These are phyloP conservation scores for Articulospora tetracladia DNA, from an alignment of 495 filamentous ascomycete genomes.

Conservation along the genomic window DNA sequence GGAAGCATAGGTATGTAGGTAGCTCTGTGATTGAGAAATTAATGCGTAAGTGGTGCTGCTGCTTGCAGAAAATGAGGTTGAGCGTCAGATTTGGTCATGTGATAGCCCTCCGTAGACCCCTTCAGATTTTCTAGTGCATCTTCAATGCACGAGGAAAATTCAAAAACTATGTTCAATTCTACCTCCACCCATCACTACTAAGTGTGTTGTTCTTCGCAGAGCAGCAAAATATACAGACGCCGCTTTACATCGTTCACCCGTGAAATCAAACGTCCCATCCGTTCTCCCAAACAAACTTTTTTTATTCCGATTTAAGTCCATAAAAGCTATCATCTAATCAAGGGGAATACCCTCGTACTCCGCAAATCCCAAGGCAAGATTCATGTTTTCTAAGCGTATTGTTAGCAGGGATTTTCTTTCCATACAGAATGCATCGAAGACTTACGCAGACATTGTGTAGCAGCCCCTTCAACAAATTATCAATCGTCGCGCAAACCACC, in stretches of 20 bases:
- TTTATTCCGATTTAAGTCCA: neutral
- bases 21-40: too few species aligned
- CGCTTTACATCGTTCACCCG: neutral
- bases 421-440: constrained; percentile 20
- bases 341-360: constrained; percentile 91
- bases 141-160: neutral
- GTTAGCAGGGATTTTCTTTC: constrained; percentile 19
- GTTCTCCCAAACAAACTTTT: neutral
- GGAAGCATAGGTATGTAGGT: neutral
- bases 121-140: too few species aligned
- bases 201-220: neutral
- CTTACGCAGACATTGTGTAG: constrained; percentile 91
- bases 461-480: constrained; percentile 94
- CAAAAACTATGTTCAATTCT: neutral
- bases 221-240: neutral
- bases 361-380: constrained; percentile 85
- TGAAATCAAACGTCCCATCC: neutral
- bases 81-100: too few species aligned
- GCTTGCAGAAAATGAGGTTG: too few species aligned
- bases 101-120: too few species aligned
- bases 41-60: too few species aligned
- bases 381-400: constrained; percentile 80
- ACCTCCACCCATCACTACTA: neutral
- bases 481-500: constrained; percentile 95
- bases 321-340: constrained; percentile 33